These are phyloP conservation scores for Podila clonocystis DNA, from an alignment of 192 early-diverging fungal genomes.

Conservation along the genomic window DNA sequence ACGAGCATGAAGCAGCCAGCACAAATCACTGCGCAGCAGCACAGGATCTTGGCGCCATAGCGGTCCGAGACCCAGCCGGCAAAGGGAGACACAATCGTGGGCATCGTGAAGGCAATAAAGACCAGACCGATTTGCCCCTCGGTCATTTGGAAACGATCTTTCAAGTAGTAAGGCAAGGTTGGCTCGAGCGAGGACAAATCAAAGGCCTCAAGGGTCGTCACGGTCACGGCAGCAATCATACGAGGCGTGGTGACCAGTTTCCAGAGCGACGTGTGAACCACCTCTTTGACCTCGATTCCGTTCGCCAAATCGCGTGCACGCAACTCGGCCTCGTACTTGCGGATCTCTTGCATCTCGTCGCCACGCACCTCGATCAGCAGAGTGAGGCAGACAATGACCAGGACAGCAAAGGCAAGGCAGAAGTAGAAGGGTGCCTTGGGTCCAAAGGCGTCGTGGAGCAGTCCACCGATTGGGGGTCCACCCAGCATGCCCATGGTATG, in stretches of 20 bases:
- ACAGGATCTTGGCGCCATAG: slow-evolving; percentile 58
- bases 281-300: slow-evolving; percentile 4
- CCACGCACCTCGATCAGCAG: slow-evolving; percentile 66
- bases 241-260: slow-evolving; percentile 54
- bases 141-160: slow-evolving; percentile 49
- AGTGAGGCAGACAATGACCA: slow-evolving; percentile 66
- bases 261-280: slow-evolving; percentile 41
- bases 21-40: slow-evolving; percentile 55
- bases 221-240: slow-evolving; percentile 43
- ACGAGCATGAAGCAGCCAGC: slow-evolving; percentile 51
- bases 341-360: slow-evolving; percentile 25
- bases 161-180: slow-evolving; percentile 64
- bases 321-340: slow-evolving; percentile 23
- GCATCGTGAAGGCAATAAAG: slow-evolving; percentile 78
- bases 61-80: slow-evolving; percentile 68
- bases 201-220: slow-evolving; percentile 34
- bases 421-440: slow-evolving; percentile 77
- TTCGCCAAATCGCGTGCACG: slow-evolving; percentile 23
- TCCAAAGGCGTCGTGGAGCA: slow-evolving; percentile 71
- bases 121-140: slow-evolving; percentile 66
- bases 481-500: slow-evolving; percentile 74
- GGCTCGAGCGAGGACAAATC: slow-evolving; percentile 58
- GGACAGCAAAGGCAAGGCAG: slow-evolving; percentile 61
- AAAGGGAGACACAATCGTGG: slow-evolving; percentile 69
- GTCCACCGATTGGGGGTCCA: slow-evolving; percentile 76